A percentile compares a stretch with the other conserved stretches of the same genome.
Conservation (phyloP, 106 monocot species). For the Dendrobium catenatum region DNA sequence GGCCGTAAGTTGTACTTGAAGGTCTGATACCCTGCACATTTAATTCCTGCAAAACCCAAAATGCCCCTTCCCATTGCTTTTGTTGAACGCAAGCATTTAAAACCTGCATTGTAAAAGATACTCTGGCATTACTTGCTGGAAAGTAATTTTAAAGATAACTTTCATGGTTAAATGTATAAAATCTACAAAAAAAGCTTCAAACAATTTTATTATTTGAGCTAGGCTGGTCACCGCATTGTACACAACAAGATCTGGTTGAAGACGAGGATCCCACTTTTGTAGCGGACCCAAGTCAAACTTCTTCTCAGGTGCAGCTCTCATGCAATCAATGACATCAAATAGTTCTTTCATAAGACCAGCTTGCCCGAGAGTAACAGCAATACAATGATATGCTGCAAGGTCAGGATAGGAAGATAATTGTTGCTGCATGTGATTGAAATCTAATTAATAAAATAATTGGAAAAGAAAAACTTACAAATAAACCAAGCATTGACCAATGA, state of each 20-base stretch:
- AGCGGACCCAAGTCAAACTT: conserved; percentile 64
- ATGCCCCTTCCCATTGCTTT: conserved; percentile 98
- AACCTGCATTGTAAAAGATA: conserved; percentile 37
- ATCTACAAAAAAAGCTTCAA: neutral
- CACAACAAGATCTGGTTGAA: conserved; percentile 89
- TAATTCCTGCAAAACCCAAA: conserved; percentile 95
- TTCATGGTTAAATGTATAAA: neutral
- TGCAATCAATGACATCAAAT: conserved; percentile 97
- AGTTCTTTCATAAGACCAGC: conserved; percentile 91
- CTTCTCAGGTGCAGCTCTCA: conserved; percentile 61
- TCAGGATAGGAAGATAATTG: conserved; percentile 91
- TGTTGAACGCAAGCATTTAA: conserved; percentile 88
- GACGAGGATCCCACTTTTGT: conserved; percentile 80
- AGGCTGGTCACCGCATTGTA: conserved; percentile 72
- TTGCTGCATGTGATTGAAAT: conserved; percentile 48
- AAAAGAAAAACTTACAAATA: conserved; percentile 3
- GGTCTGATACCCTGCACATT: conserved; percentile 61
- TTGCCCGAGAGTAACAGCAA: conserved; percentile 91
- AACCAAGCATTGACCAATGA: neutral
- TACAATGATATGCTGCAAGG: conserved; percentile 94
- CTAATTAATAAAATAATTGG: conserved; percentile 2
- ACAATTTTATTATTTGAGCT: neutral
- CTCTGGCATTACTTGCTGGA: neutral
- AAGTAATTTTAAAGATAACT: neutral
- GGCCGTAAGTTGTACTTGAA: conserved; percentile 87